Conservation (phyloP, 768 basidiomycete species). For the Tulasnella sp. region DNA sequence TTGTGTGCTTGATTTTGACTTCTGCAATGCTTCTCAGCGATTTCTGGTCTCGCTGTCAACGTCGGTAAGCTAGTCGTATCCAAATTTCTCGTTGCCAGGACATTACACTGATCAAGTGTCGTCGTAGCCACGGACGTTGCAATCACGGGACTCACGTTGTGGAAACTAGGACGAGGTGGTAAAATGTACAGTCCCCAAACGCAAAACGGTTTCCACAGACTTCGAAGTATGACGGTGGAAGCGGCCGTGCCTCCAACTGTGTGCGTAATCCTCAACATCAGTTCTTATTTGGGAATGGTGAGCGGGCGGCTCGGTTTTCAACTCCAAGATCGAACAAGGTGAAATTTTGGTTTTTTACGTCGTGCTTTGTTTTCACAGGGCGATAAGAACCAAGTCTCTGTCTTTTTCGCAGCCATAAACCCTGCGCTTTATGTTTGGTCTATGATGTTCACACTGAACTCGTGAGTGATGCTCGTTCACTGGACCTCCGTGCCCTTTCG, state of each 20-base stretch:
- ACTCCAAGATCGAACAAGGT: background rate
- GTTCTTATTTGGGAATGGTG: background rate
- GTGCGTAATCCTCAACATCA: background rate
- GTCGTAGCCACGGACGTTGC: background rate
- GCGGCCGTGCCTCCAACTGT: background rate
- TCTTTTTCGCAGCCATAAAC: background rate
- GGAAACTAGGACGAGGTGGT: background rate
- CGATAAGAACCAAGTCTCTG: background rate
- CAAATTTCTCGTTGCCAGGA: no score
- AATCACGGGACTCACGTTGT: background rate
- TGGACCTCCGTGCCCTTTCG: background rate
- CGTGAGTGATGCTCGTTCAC: background rate
- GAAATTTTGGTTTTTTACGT: background rate
- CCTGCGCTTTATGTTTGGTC: background rate
- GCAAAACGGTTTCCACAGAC: background rate
- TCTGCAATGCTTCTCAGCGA: background rate
- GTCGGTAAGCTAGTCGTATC: background rate
- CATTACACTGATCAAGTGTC: background rate
- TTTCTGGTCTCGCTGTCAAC: background rate
- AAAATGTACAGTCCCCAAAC: background rate
- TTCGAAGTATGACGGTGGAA: background rate
- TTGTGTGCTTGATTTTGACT: background rate
- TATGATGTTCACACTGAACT: slow-evolving; percentile 6
- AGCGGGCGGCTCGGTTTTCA: background rate
- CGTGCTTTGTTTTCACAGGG: background rate